Percentiles rank a stretch among this genome's conserved stretches.
Evolutionary conservation across 768 basidiomycete genomes (phyloP).

Genomic region (Leccinum barrowsii): DNA sequence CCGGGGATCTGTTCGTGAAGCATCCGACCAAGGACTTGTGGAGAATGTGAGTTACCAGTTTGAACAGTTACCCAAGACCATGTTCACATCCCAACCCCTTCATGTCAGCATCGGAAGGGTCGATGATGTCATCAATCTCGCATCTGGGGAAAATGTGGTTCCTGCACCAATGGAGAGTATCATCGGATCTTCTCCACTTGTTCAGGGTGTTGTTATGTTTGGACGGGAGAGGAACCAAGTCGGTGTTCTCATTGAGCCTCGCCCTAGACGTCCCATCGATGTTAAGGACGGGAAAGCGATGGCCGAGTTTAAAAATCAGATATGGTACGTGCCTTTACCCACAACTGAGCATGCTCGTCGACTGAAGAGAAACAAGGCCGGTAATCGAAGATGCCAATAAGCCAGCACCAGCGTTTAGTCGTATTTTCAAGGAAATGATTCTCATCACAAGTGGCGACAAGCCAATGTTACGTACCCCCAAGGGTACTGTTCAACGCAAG

Average conservation of each 20-base stretch:
- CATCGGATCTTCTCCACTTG: constrained; percentile 20
- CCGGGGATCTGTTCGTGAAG: constrained; percentile 40
- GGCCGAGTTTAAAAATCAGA: constrained; percentile 26
- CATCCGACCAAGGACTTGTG: constrained; percentile 44
- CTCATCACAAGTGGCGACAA: constrained; percentile 38
- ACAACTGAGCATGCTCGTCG: background rate
- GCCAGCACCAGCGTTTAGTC: constrained; percentile 39
- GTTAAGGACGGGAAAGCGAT: constrained; percentile 20
- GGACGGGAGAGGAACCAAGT: constrained; percentile 31
- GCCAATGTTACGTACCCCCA: constrained; percentile 42
- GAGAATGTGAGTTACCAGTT: constrained; percentile 24
- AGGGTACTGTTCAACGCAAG: constrained; percentile 44
- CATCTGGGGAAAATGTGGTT: constrained; percentile 21
- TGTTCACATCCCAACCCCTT: background rate
- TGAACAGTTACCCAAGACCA: accelerated
- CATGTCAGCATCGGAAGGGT: constrained; percentile 29
- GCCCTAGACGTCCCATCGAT: constrained; percentile 15
- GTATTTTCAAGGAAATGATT: constrained; percentile 53
- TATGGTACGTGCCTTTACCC: constrained; percentile 24
- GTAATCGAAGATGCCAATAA: constrained; percentile 44
- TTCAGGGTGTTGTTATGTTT: constrained; percentile 31
- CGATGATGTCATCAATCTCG: constrained; percentile 35
- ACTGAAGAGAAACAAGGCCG: constrained; percentile 26
- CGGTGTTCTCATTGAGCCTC: constrained; percentile 32
- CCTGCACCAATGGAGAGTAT: constrained; percentile 27